Evolutionary conservation across 352 stramenopile genomes (phyloP).

Genomic region (Elongisporangium senticosum): DNA sequence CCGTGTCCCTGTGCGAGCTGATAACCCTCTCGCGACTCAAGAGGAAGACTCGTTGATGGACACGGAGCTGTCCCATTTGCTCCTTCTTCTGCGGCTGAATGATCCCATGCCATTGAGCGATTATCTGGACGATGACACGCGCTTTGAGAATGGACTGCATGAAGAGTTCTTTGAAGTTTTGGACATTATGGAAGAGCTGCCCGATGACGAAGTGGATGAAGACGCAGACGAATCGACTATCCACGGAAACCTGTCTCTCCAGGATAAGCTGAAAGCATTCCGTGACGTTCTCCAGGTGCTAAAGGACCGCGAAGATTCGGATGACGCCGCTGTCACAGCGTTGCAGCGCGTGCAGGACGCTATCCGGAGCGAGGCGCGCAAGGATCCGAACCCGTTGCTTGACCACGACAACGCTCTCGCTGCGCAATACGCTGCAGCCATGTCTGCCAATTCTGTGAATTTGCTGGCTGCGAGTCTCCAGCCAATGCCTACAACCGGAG

Average conservation of each 20-base stretch:
- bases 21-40: slow-evolving; percentile 21
- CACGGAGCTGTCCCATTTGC: slow-evolving; percentile 55
- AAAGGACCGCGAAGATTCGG: slow-evolving; percentile 61
- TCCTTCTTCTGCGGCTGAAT: slow-evolving; percentile 55
- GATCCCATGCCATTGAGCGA: slow-evolving; percentile 58
- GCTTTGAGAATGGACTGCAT: slow-evolving; percentile 65
- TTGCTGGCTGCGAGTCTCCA: background rate
- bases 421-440: background rate
- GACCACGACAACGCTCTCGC: slow-evolving; percentile 1
- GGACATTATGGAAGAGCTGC: slow-evolving; percentile 52
- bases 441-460: background rate
- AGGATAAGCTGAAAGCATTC: slow-evolving; percentile 79
- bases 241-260: slow-evolving; percentile 41
- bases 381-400: slow-evolving; percentile 14
- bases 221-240: slow-evolving; percentile 25
- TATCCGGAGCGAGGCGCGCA: slow-evolving; percentile 42
- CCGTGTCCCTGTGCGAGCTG: slow-evolving; percentile 5
- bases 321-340: slow-evolving; percentile 46
- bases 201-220: slow-evolving; percentile 62
- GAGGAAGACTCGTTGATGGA: slow-evolving; percentile 54
- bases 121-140: slow-evolving; percentile 67
- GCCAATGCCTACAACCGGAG: background rate
- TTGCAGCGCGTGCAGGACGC: slow-evolving; percentile 61
- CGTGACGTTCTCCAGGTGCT: slow-evolving; percentile 69
- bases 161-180: slow-evolving; percentile 85